Percentiles rank a stretch among this genome's conserved stretches.
These are phyloP conservation scores for Knufia fluminis DNA, from an alignment of 2,329 filamentous ascomycete genomes.

Conservation along the genomic window DNA sequence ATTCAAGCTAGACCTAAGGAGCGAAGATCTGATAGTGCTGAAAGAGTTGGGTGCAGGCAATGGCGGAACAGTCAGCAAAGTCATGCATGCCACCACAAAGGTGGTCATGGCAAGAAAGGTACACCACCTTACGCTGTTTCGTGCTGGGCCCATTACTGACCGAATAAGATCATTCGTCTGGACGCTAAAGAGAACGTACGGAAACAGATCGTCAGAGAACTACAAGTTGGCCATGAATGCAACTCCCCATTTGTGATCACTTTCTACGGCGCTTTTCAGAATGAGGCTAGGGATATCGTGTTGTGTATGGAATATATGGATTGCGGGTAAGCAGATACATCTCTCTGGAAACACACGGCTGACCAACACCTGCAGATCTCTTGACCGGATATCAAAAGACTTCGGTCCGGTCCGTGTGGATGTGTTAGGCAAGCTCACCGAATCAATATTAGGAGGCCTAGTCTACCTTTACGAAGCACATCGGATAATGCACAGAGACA, in stretches of 20 bases:
- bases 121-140: conserved; percentile 20
- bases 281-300: conserved; percentile 93
- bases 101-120: conserved; percentile 98
- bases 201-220: conserved; percentile 90
- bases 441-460: conserved; percentile 84
- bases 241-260: conserved; percentile 95
- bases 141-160: not conserved
- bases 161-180: conserved; percentile 63
- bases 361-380: conserved; percentile 50
- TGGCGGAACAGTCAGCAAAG: conserved; percentile 96
- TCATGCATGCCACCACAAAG: conserved; percentile 86
- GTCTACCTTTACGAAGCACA: conserved; percentile 93
- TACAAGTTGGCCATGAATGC: conserved; percentile 97
- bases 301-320: conserved; percentile 99
- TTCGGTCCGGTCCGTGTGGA: conserved; percentile 94
- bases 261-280: conserved; percentile 95
- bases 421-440: conserved; percentile 93
- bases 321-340: conserved; percentile 64
- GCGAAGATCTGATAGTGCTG: conserved; percentile 83
- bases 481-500: conserved; percentile 97
- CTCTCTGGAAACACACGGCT: conserved; percentile 15
- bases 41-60: conserved; percentile 95
- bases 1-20: conserved; percentile 84
- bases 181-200: conserved; percentile 96
- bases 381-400: conserved; percentile 86